Evolutionary conservation across 148 eudicot species (phyloP), one percentile per base, ranked within the genome.

Genomic region (Rhododendron molle): DNA sequence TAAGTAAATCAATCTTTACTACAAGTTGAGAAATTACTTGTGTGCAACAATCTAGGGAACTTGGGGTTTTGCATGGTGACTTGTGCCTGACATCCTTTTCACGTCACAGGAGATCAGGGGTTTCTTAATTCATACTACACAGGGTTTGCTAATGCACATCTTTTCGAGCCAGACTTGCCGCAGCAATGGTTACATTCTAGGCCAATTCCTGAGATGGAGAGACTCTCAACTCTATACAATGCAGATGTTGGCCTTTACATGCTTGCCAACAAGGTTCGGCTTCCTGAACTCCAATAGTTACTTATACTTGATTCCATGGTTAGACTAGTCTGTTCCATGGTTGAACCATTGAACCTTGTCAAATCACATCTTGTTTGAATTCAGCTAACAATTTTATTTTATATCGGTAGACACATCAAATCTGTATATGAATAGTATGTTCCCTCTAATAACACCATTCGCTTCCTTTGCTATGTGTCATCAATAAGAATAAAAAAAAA

Each of bases 181-280:
- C 79, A 85, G 18, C 92, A 96, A 56, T 92, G 90, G 83, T 40
- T 90, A 76, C 90, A 92, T 56, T 91, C 98, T 78, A 94, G 94
- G 85, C 91, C 93, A 52, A 87, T 82, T 81, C 92, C 94, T 78
- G 88, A 89, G 85, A 97, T 97, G 99, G 95, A 97, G 88, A 97
- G 99, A 82, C 98, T 97, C 82, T 95, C 99, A 84, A 97, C 99
- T 81, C 88, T 97, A 78, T 97, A 92, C 80, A 97, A 97, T 93
- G 99, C 99, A 84, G 99, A 97, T 92, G 99, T 97, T 92, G 99
- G 99, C 71, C 93, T 97, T 80, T 97, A 97, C 91, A 97, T 97
- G 99, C 98, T 97, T 82, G 99, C 99, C 84, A 97, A 97, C 87
- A 97, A 97, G 99, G 99, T 97, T 85, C 38, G 11, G 65, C 7